Evolutionary conservation across 2,329 filamentous ascomycete species (phyloP), one percentile per base, ranked within the genome.

Genomic region (Fusarium nurragi): DNA sequence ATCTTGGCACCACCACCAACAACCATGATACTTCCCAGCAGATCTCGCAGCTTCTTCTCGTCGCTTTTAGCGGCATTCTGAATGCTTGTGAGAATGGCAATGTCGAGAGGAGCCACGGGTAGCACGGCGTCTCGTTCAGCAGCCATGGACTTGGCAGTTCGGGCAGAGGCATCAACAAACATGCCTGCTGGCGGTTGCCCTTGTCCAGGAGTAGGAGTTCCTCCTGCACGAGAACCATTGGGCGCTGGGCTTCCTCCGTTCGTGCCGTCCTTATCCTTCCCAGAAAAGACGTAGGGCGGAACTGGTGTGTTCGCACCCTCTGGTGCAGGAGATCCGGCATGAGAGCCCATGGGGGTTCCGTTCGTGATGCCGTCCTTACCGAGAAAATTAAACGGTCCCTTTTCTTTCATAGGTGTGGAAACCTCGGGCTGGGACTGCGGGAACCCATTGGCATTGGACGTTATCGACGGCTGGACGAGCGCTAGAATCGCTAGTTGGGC

Each of bases 1-100:
- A 91, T 88, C 80, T 95, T 92, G 65, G 91, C 88, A 4, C 92
- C 93, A 26, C 94, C 93, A 44, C 93, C 93, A 50, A 96, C 88
- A 2, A 97, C 87, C 90, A 97, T 95, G 79, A 97, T 94, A 43
- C 91, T 91, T 34, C 92, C 91, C 28, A 96, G 84, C 73, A 97
- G 91, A 74, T 99, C 95, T 50, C 92, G 90, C 64, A 94, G 88
- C 77, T 96, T 97, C 80, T 95, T 94, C 67, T 98, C 93, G 74
- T 98, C 94, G 54, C 90, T 90, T 64, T 90, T 90, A 49, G 93
- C 90, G 9, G 93, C 95, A 76, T 97, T 91, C 44, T 91, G 86
- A 72, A 98, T 97, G 45, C 90, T 94, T 16, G 91, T 93, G 60
- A 97, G 85, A 71, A 99, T 97, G 6, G 95, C 94, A 62, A 90